Conservation (phyloP, 163 green algal species). For the Chlamydomonas reinhardtii region DNA sequence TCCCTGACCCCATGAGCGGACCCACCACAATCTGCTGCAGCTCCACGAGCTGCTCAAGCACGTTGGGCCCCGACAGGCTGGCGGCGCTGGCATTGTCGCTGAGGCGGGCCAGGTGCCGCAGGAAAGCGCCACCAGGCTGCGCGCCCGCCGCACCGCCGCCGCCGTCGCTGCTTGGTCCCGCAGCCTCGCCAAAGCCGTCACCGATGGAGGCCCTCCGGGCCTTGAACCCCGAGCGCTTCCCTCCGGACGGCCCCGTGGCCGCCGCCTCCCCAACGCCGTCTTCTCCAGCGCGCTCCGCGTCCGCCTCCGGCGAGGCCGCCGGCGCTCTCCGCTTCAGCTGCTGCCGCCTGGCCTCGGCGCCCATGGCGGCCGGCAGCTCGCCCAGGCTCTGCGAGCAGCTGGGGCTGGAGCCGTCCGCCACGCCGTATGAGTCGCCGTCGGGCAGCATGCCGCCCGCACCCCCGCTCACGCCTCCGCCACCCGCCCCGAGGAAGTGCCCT, state of each 20-base stretch:
- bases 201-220: neutral
- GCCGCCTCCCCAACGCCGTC: neutral
- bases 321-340: no score
- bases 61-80: slow-evolving; percentile 29
- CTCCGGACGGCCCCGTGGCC: no score
- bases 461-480: neutral
- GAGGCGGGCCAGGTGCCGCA: slow-evolving; percentile 27
- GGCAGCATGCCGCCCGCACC: no score
- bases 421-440: slow-evolving; percentile 2
- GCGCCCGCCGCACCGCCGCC: no score
- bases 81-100: slow-evolving; percentile 35
- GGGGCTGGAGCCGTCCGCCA: slow-evolving; percentile 21
- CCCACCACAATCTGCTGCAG: slow-evolving; percentile 45
- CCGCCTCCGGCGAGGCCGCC: neutral
- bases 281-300: neutral
- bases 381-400: slow-evolving; percentile 35
- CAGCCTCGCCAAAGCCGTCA: neutral
- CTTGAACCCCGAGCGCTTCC: no score
- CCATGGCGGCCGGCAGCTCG: neutral
- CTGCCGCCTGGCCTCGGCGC: neutral
- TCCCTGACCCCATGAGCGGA: no score
- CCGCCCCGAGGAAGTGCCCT: no score
- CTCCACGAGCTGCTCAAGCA: slow-evolving; percentile 37
- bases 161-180: neutral
- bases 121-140: neutral